Base-by-base conservation (phyloP, 306 rosid genomes). In the Echinosophora koreensis region DNA sequence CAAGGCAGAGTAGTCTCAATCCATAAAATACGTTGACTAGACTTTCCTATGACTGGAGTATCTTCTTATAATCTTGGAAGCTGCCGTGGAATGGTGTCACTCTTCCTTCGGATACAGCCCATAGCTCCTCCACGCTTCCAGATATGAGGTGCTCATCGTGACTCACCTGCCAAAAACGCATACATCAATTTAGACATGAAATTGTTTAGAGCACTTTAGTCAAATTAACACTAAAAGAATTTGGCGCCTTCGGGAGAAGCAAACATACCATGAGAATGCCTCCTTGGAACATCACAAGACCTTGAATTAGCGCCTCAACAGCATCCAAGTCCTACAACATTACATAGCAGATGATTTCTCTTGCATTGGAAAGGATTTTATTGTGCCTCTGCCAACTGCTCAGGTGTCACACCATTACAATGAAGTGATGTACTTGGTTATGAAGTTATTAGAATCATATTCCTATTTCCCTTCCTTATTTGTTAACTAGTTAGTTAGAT, bases 231-330 rank as follows among this genome's bases (percentile, higher is more conserved):
- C 14, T 80, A 51, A 42, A 47, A 60, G 11, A 77, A 73, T 71
- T 6, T 0, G 35, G 64, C 46, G 22, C 22, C 22, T 50, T 32
- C 8, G 8, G 60, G 49, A 52, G 52, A 68, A 61, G 69, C 35
- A 41, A 66, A 32, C 50, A 38, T 92, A 96, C 99, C 98, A 92
- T 96, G 80, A 96, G 97, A 89, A 96, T 93, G 88, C 99, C 99
- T 86, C 99, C 99, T 89, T 96, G 99, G 77, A 91, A 96, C 84
- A 96, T 16, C 28, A 93, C 99, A 68, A 96, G 99, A 64, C 99
- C 99, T 86, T 96, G 99, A 68, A 96, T 96, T n/a, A 92, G 90
- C 61, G 99, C 99, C 87, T 96, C 98, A 78, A 96, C 99, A 57
- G 99, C 99, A 80, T 96, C 99, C 95, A 96, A 90, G 66, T 96